Base-by-base conservation (phyloP, 2,329 filamentous ascomycete species). In the Ophiostoma ulmi region DNA sequence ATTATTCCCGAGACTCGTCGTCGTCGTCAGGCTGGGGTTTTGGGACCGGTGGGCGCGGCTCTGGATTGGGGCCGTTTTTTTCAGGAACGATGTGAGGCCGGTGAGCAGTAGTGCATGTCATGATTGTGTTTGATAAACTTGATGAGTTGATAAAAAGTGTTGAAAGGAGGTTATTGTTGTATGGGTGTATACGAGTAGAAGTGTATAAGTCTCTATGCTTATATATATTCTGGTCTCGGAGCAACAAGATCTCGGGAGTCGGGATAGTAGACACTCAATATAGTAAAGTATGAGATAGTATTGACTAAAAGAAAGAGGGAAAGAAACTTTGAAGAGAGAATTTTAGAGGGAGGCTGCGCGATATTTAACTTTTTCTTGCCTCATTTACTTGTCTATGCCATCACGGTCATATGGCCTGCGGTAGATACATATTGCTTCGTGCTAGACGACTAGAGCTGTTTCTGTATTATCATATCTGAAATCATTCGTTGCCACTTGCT, bases 1-100 rank as follows among this genome's bases (percentile, higher is more conserved):
- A 5, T 44, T 58, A 63, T 11, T 35, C 17, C 26, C 14, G 58
- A 22, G 35, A 22, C n/a, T 73, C 70, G 5, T 26, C 8, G 73
- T 71, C 35, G 26, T 17, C 14, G 69, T 68, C 36, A 71, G 73
- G n/a, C 69, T 70, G 38, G 73, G 73, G 66, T 58, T 58, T 58
- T 22, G 52, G 52, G 52, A 72, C 67, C 22, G 73, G 73, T 69
- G 73, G 73, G 6, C 68, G 70, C 5, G 73, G 73, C 52, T 64
- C 36, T 14, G 72, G 71, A 52, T 69, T 67, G 44, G 71, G 67
- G 17, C 44, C 64, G 14, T 70, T 68, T 55, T 69, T 70, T 63
- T 67, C 48, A 22, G 69, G 38, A 22, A n/a, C 7, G 36, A 66
- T 38, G 35, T 3, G 38, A 5, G 63, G 5, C 20, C 3, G 36